Base-by-base conservation (phyloP, 345 rosid species). In the Raphanus raphanistrum region DNA sequence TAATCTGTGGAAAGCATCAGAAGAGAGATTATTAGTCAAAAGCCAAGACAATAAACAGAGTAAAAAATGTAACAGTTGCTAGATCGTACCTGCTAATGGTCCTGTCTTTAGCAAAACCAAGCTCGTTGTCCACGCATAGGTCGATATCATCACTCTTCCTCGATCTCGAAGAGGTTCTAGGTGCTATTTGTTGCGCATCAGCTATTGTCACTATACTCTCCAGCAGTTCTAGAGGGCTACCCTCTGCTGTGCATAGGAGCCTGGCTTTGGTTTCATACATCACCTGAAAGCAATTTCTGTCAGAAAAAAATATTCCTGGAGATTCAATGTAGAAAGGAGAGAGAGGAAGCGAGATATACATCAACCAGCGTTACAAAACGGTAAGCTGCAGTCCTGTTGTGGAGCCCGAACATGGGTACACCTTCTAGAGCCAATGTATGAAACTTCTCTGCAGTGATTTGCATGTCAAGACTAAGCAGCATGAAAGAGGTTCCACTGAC, bases 341-440 rank as follows among this genome's bases (percentile, higher is more conserved):
- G 68, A 71, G 52, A 21, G 43, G 25, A 71, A 21, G 10, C 8
- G 54, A 66, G 50, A 68, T 88, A 76, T 82, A 95, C 99, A 78
- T 95, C 99, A 80, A 95, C 93, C 63, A 95, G 85, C 60, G 99
- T 92, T 71, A 95, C 99, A 82, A 95, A 95, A 32, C 99, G 98
- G 82, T 95, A 92, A 41, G 99, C 99, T 55, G 98, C 88, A 5
- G 98, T 85, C 72, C 96, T 84, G 63, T 92, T 95, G 80, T 88
- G 89, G 65, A 90, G 96, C 60, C 98, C 98, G 66, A 95, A 88
- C 48, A 85, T 41, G 7, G 99, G 99, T 70, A 95, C 78, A 82
- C 88, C 97, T 72, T 92, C 98, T 79, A 95, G 80, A 69, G 97
- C 96, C 73, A 95, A 82, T 12, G 97, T 95, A 78, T 95, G 98